Evolutionary conservation across 2,329 filamentous ascomycete species (phyloP).

Genomic region (Stemphylium vesicarium): DNA sequence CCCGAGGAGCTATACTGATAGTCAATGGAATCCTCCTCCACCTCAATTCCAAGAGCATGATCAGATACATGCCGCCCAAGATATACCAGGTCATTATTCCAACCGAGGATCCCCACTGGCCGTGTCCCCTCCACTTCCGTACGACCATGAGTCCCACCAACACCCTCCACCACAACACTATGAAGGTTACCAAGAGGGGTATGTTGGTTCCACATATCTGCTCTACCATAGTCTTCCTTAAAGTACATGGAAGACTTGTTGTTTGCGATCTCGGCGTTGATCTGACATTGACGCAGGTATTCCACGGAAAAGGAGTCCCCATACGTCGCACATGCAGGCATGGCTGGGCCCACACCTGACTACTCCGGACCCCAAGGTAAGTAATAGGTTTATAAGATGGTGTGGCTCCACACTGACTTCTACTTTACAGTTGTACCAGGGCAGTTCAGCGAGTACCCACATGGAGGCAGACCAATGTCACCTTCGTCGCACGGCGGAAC

Average conservation of each 20-base stretch:
- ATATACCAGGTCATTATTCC: constrained; percentile 9
- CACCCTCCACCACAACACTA: constrained; percentile 10
- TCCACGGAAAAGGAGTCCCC: constrained; percentile 32
- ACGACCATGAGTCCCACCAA: constrained; percentile 21
- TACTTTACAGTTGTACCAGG: constrained; percentile 17
- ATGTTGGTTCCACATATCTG: constrained; percentile 6
- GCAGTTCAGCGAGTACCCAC: constrained; percentile 23
- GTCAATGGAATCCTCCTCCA: constrained; percentile 31
- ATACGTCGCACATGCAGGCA: constrained; percentile 12
- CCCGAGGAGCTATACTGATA: constrained; percentile 16
- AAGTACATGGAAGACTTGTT: not conserved
- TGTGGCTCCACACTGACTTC: not conserved
- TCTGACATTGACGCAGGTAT: constrained; percentile 21
- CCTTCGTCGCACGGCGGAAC: constrained; percentile 26
- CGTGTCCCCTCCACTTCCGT: constrained; percentile 23
- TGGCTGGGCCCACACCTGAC: constrained; percentile 24
- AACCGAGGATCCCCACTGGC: constrained; percentile 22
- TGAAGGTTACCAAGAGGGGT: constrained; percentile 23
- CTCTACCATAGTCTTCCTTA: not conserved
- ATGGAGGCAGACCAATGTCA: constrained; percentile 20
- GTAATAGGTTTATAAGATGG: not conserved
- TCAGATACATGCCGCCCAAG: constrained; percentile 18
- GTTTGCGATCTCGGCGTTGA: not conserved
- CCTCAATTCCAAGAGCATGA: constrained; percentile 31
- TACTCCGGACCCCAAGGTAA: constrained; percentile 27